These are phyloP conservation scores for Escovopsis sp. DNA, from an alignment of 2,329 filamentous ascomycete species.

Conservation along the genomic window DNA sequence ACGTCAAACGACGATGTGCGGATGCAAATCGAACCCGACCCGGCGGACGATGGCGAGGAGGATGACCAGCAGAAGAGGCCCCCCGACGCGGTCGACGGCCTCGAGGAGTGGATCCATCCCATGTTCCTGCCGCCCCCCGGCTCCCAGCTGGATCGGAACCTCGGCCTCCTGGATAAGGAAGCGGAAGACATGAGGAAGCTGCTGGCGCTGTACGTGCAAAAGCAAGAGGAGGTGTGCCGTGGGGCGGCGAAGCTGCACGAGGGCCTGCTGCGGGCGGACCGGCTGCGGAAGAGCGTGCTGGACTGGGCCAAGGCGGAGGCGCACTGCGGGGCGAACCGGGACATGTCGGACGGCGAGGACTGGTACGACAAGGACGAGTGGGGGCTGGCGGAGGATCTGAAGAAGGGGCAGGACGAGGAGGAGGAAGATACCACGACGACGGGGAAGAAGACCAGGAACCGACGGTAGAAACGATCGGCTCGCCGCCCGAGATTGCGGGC, in stretches of 20 bases:
- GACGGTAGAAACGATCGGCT: slow-evolving; percentile 18
- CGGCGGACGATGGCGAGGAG: slow-evolving; percentile 22
- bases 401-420: slow-evolving; percentile 71
- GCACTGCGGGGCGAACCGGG: slow-evolving; percentile 47
- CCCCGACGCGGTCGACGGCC: slow-evolving; percentile 5
- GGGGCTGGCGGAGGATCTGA: slow-evolving; percentile 56
- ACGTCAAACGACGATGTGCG: slow-evolving; percentile 11
- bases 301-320: slow-evolving; percentile 67
- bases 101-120: slow-evolving; percentile 49
- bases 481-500: background rate
- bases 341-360: slow-evolving; percentile 79
- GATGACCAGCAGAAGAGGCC: background rate
- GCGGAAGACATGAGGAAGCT: slow-evolving; percentile 65
- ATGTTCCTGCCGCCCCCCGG: slow-evolving; percentile 53
- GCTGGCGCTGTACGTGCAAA: slow-evolving; percentile 64
- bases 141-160: slow-evolving; percentile 50
- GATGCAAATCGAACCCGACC: slow-evolving; percentile 3
- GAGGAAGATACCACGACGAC: slow-evolving; percentile 53
- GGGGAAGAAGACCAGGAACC: slow-evolving; percentile 45
- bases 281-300: slow-evolving; percentile 54
- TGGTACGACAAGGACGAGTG: slow-evolving; percentile 78
- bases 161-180: slow-evolving; percentile 56
- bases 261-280: slow-evolving; percentile 57
- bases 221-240: slow-evolving; percentile 70
- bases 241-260: slow-evolving; percentile 52